Percentiles rank a stretch among this genome's conserved stretches.
These are phyloP conservation scores for Sordaria brevicollis DNA, from an alignment of 495 filamentous ascomycete genomes.

Conservation along the genomic window DNA sequence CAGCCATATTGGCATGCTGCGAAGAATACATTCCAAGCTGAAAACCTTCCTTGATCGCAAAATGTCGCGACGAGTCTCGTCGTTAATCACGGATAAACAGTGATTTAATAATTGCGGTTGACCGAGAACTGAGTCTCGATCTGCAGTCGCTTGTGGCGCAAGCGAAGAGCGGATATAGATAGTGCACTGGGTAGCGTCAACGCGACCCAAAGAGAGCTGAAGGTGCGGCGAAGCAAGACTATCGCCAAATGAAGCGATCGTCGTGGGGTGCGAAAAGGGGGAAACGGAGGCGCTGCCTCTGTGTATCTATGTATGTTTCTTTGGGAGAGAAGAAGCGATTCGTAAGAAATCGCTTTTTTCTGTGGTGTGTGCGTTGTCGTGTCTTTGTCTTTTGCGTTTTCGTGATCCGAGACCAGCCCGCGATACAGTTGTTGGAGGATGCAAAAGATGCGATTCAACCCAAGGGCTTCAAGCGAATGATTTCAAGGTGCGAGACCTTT, in stretches of 20 bases:
- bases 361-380: background rate
- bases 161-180: conserved; percentile 4
- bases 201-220: conserved; percentile 5
- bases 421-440: conserved; percentile 17
- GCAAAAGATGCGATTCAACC: conserved; percentile 7
- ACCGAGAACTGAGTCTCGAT: background rate
- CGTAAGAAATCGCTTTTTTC: background rate
- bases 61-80: background rate
- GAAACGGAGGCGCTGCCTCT: conserved; percentile 9
- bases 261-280: background rate
- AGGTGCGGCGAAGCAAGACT: conserved; percentile 2
- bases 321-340: background rate
- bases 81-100: background rate
- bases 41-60: conserved; percentile 7
- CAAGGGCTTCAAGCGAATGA: conserved; percentile 23
- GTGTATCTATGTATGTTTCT: background rate
- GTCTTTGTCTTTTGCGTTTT: conserved; percentile 7
- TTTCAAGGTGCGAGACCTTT: conserved; percentile 2
- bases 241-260: conserved; percentile 5
- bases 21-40: conserved; percentile 37
- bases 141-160: background rate
- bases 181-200: conserved; percentile 3
- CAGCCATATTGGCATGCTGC: conserved; percentile 40
- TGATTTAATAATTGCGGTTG: background rate
- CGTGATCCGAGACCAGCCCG: conserved; percentile 26